phyloP scores from a whole-genome alignment of 2,329 filamentous ascomycete species.

The Claviceps paspali region DNA sequence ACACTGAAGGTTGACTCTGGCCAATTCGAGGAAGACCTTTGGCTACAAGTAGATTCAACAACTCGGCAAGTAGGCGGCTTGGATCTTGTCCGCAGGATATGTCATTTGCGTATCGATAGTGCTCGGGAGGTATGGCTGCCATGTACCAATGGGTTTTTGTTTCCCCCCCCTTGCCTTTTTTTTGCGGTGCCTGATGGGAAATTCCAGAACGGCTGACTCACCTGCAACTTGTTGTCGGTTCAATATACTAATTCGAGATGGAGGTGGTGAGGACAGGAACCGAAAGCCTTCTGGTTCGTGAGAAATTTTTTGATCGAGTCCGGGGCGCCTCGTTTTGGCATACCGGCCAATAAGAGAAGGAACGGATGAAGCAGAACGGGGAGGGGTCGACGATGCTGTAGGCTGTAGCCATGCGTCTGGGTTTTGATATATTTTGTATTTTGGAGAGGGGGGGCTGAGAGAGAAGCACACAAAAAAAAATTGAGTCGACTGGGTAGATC shows the following conservation, averaged over 20 bases:
- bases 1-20: background rate
- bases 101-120: background rate
- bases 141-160: too few relatives aligned
- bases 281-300: background rate
- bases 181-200: too few relatives aligned
- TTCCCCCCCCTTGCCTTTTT: too few relatives aligned
- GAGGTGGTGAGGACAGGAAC: background rate
- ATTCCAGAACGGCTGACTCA: background rate
- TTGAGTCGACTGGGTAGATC: background rate
- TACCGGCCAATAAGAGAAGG: background rate
- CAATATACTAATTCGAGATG: background rate
- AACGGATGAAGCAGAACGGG: background rate
- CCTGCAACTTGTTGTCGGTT: background rate
- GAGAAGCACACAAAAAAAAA: background rate
- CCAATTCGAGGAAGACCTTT: background rate
- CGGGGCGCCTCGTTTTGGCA: background rate
- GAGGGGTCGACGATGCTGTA: too few relatives aligned
- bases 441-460: background rate
- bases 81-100: background rate
- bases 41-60: background rate
- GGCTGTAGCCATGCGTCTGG: too few relatives aligned
- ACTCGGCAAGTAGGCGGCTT: background rate
- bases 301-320: background rate
- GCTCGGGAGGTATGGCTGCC: too few relatives aligned
- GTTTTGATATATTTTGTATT: background rate